Evolutionary conservation across 2,329 filamentous ascomycete genomes (phyloP).

Genomic region (Immersiporthe knoxdaviesiana): DNA sequence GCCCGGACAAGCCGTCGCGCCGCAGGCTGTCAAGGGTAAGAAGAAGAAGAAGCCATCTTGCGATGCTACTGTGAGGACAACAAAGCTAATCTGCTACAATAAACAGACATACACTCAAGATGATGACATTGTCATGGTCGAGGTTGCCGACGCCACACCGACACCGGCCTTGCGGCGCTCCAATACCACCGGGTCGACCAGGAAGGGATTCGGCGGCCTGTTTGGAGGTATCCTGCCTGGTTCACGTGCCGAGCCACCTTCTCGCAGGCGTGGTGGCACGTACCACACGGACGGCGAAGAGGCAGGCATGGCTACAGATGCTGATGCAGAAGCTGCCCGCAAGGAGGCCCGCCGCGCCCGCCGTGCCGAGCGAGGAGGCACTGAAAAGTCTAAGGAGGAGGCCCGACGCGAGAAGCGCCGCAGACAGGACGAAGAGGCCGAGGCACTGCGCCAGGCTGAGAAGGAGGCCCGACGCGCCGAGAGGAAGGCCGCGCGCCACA

Average conservation of each 20-base stretch:
- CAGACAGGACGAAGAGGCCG: conserved; percentile 60
- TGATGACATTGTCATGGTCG: conserved; percentile 64
- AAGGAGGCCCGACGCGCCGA: conserved; percentile 63
- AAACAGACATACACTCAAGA: conserved; percentile 68
- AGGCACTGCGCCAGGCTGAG: conserved; percentile 58
- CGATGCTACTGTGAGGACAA: conserved; percentile 27
- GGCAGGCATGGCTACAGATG: conserved; percentile 54
- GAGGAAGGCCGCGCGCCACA: conserved; percentile 51
- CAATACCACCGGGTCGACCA: conserved; percentile 57
- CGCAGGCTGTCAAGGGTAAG: conserved; percentile 48
- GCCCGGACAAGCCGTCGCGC: conserved; percentile 51
- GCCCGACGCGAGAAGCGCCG: conserved; percentile 58
- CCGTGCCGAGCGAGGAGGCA: conserved; percentile 52
- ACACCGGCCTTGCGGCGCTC: conserved; percentile 59
- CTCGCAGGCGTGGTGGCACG: conserved; percentile 55
- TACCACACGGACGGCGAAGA: conserved; percentile 59
- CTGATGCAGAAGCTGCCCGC: conserved; percentile 64
- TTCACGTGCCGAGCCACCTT: conserved; percentile 49
- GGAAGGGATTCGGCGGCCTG: conserved; percentile 63
- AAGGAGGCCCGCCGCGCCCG: conserved; percentile 65
- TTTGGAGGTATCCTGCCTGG: conserved; percentile 62
- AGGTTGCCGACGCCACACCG: conserved; percentile 52
- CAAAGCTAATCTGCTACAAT: conserved; percentile 39
- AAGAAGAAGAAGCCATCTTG: conserved; percentile 28
- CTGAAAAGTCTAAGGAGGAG: conserved; percentile 57